Base-by-base conservation (phyloP, 1,284 basidiomycete species). In the Pholiota adiposa region DNA sequence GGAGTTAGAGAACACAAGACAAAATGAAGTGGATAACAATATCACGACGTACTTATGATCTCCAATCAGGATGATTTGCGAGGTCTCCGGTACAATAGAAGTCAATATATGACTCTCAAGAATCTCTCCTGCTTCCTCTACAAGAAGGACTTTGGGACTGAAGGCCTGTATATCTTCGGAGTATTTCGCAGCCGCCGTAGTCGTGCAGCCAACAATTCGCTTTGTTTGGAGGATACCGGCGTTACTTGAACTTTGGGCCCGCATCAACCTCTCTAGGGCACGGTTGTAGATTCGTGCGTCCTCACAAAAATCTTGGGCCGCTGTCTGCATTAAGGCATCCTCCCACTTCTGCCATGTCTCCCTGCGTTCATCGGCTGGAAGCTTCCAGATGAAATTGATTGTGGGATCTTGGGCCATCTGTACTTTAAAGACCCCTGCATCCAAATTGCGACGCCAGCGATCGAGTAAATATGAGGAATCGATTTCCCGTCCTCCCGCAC, bases 51-150 rank as follows among this genome's bases (percentile, higher is more conserved):
- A 89, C 87, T 89, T 83, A 68, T 89, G 87, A 64, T 89, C 88
- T 1, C 87, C 87, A 34, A 89, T 89, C 16, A 89, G 73, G 56
- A 89, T 82, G 46, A 89, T 66, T 40, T 87, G 86, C 5, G 76
- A 70, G 0, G 81, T 82, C 3, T 75, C 61, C 4, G 63, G 59
- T 0, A 79, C 76, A n/a, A 89, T 67, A 0, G 88, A 79, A 0
- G 85, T 87, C 44, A 89, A 60, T 29, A 88, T 73, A 65, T 89
- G 88, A 60, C 83, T 85, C 68, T 89, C 87, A 8, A 89, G 64
- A 40, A 89, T 89, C 66, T 89, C 88, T 11, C 88, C 88, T 0
- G 87, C 87, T 69, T 89, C 88, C 68, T 89, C 88, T 0, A 89
- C 84, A 1, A 89, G 73, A 0, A 89, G 67, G 0, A 89, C 77